Conservation (phyloP, 495 filamentous ascomycete species). For the Aspergillus olivimuriae region DNA sequence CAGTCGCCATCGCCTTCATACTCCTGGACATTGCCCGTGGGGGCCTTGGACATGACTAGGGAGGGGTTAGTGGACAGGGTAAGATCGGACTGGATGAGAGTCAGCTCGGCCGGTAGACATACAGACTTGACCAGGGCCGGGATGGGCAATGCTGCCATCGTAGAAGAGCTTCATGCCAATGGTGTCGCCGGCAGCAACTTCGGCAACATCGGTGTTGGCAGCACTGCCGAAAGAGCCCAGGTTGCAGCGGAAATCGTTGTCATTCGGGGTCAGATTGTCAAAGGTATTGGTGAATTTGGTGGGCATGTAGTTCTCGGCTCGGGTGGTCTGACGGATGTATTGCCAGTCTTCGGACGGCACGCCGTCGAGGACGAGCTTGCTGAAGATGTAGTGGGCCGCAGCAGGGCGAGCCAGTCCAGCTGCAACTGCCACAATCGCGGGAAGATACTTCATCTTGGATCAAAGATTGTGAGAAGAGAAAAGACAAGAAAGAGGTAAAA, state of each 20-base stretch:
- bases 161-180: constrained; percentile 20
- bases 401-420: constrained; percentile 9
- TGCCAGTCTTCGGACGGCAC: constrained; percentile 14
- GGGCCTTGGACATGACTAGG: constrained; percentile 40
- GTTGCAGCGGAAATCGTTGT: constrained; percentile 19
- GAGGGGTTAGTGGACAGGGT: neutral
- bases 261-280: constrained; percentile 18
- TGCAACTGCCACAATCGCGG: constrained; percentile 1
- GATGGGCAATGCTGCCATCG: constrained; percentile 12
- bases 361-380: constrained; percentile 13
- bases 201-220: constrained; percentile 16
- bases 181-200: constrained; percentile 15
- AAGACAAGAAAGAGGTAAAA: neutral
- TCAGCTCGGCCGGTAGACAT: constrained; percentile 4
- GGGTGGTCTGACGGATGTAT: constrained; percentile 18
- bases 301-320: constrained; percentile 12
- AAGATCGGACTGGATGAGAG: too few species aligned
- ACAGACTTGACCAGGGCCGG: constrained; percentile 20
- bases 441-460: constrained; percentile 9
- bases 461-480: neutral
- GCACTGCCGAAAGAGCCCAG: constrained; percentile 16
- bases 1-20: constrained; percentile 42
- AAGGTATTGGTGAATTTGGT: constrained; percentile 15
- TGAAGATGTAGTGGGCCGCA: constrained; percentile 18
- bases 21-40: constrained; percentile 26